Evolutionary conservation across 257 asterid genomes (phyloP), one percentile per base, ranked within the genome.

Genomic region (Hygrophila difformis): DNA sequence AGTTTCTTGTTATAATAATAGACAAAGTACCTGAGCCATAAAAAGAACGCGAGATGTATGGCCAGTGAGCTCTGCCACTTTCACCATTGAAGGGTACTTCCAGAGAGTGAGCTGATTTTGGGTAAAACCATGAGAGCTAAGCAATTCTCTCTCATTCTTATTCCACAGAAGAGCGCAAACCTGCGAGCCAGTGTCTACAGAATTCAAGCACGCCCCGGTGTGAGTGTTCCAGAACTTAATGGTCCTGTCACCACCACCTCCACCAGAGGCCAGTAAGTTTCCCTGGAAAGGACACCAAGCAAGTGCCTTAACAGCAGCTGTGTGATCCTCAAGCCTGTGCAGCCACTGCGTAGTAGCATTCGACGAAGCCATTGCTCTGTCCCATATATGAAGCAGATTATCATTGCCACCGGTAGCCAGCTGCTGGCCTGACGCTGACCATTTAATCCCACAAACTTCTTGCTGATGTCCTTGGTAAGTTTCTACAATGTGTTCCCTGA

Each of bases 261-360:
- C 97, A 41, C 97, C 97, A 0, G 95, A 74, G 21, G 95, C 95
- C 65, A 88, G 55, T 33, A 88, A 63, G 44, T 88, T 88, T 12
- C 76, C 80, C 64, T 88, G 97, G 57, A 84, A 88, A 5, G 97
- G 95, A 51, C 97, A 88, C 97, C 97, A 88, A 2, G 97, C 94
- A 3, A 88, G 95, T 11, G 97, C 97, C 56, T 88, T 88, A 16
- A 88, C 95, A 8, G 95, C 97, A 36, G 94, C 92, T 0, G 87
- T 84, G 28, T 88, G 97, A 9, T 88, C 95, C 68, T 81, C 94
- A 1, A 87, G 77, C 74, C 94, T 65, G 69, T 87, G 97, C 46
- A 80, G 87, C 85, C 84, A 80, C 47, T 73, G 87, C 0, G 82
- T 77, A 0, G 91, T 68, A 26, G 85, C 62, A 22, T 57, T 68